Base-by-base conservation (phyloP, 352 stramenopile species). In the Phytophthora aleatoria region DNA sequence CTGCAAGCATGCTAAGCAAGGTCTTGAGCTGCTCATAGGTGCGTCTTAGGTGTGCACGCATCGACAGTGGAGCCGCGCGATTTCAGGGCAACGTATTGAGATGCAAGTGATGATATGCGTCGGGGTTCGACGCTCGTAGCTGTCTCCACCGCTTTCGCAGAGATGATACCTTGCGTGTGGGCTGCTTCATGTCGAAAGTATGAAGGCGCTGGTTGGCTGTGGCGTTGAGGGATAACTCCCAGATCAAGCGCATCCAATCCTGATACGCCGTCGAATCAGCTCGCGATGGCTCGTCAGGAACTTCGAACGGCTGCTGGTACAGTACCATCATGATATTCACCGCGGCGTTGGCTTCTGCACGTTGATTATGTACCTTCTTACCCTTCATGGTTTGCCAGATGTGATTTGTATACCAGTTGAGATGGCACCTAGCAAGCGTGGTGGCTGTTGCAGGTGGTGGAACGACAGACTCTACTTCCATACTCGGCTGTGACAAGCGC, bases 171-270 rank as follows among this genome's bases (percentile, higher is more conserved):
- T 48, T 61, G 3, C 54, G 42, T 9, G 43, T 44, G 49, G 31
- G 16, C 28, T 47, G 53, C 12, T 61, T 61, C 1, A 26, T 31
- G n/a, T 61, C 54, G 33, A 53, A 47, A 3, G 42, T 6, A 52
- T 53, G 30, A 2, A 61, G 54, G 4, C 42, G 31, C 20, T 61
- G 31, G n/a, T 61, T 61, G 2, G 31, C 30, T 5, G n/a, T 28
- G 5, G 16, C 13, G 3, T 28, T 16, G n/a, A 3, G 5, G 15
- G 13, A 10, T 20, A 43, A 20, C 38, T 24, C 38, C 38, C 38
- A 43, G 15, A 43, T 20, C 38, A 20, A 43, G 12, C n/a, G 2
- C 15, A 24, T 44, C 38, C 38, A 44, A 15, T 7, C 12, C 38
- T 43, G 30, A 20, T 20, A 20, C 20, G 20, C 20, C 20, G 20